Base-by-base conservation (phyloP, 495 filamentous ascomycete species). In the Hypoxylon cercidicola region DNA sequence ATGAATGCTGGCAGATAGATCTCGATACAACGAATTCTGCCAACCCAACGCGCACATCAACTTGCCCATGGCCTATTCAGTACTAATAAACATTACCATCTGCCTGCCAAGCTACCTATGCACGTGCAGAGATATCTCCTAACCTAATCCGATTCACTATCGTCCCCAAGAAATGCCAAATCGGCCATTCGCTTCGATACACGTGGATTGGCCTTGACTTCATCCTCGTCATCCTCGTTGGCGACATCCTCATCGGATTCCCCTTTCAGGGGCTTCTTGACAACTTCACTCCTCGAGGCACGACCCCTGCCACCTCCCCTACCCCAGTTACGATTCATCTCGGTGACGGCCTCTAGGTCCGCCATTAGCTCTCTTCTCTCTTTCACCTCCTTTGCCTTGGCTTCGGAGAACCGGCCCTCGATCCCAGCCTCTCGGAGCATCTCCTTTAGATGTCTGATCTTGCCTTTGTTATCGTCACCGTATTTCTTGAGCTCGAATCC, bases 391-490 rank as follows among this genome's bases (percentile, higher is more conserved):
- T 79, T 84, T 5, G 95, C 96, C 64, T 89, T 96, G 32, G 92
- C 87, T 60, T 88, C 80, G 1, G 92, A 96, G 76, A 90, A 96
- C 20, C 93, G 85, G 0, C 94, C 94, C 6, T 84, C 86, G 90
- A 99, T 97, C 3, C 95, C 96, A 20, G 86, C 81, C 7, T 95
- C 91, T 20, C 81, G 81, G 30, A 99, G 82, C 85, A 96, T 88
- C 3, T 74, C 74, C 68, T 86, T 92, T 12, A 98, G 84, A 74
- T 96, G 92, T 55, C 78, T 78, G 58, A 97, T 93, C 79, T 97
- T 97, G 8, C 84, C 91, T 66, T 88, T 90, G 12, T 84, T 72
- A 21, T 84, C 76, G 39, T 79, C 73, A 12, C 89, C 91, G 44
- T 87, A 89, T 71, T 86, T 90, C 62, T 91, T 89, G 49, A 99